A percentile compares a stretch with the other conserved stretches of the same genome.
phyloP scores from a whole-genome alignment of 306 rosid genomes.

The Quercus variabilis region DNA sequence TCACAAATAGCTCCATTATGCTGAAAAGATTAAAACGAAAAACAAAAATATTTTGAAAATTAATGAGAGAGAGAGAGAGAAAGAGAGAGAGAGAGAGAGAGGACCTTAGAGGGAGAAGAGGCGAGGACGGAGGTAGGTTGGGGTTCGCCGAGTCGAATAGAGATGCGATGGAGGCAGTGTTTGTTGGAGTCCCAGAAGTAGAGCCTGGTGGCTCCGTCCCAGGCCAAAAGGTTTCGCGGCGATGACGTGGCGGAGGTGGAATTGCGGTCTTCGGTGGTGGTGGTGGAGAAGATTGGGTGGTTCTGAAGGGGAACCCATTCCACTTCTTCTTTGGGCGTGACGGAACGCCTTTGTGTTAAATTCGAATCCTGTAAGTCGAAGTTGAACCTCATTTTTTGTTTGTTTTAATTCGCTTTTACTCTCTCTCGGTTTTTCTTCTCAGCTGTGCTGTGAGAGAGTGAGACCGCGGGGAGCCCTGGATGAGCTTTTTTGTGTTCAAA shows the following conservation, averaged over 20 bases:
- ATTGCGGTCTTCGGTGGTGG: neutral
- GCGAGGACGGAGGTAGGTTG: constrained; percentile 73
- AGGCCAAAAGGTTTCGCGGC: constrained; percentile 56
- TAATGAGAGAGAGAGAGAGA: neutral
- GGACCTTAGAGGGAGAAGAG: constrained; percentile 77
- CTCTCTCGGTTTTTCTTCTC: neutral
- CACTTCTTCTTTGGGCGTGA: constrained; percentile 59
- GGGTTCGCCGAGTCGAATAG: constrained; percentile 87
- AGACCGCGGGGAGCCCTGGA: neutral
- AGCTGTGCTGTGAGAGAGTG: neutral
- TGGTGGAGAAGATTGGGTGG: constrained; percentile 60
- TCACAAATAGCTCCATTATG: neutral
- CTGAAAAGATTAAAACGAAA: neutral
- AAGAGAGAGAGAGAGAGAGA: neutral
- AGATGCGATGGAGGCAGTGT: constrained; percentile 62
- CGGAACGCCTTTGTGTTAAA: constrained; percentile 40
- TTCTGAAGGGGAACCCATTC: constrained; percentile 79
- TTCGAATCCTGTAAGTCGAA: constrained; percentile 37
- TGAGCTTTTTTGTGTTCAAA: neutral
- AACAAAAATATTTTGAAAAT: too few species aligned
- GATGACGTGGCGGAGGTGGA: constrained; percentile 7
- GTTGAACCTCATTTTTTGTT: constrained; percentile 40
- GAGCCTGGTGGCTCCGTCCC: constrained; percentile 84
- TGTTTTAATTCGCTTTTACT: neutral
- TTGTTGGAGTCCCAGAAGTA: constrained; percentile 72